Evolutionary conservation across 2,329 filamentous ascomycete species (phyloP), one percentile per base, ranked within the genome.

Genomic region (Sclerotinia trifoliorum): DNA sequence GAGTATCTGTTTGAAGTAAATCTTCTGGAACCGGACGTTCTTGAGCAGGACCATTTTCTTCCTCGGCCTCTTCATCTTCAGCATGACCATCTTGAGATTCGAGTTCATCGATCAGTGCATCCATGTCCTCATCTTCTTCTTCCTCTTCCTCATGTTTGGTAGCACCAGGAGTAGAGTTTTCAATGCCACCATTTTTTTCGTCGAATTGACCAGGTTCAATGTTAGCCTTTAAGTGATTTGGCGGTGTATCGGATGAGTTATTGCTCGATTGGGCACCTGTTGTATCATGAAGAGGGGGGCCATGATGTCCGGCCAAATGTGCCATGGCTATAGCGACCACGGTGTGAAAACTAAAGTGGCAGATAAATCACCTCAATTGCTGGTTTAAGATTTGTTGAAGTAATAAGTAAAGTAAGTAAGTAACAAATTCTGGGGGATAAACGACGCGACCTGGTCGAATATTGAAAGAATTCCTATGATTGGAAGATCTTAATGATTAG

Each of bases 81-180:
- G 84, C 82, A 66, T 85, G 87, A 67, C 89, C 91, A 79, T 95
- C 92, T 75, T 92, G 84, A 54, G 89, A 93, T 81, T 95, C 90
- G 73, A 96, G 89, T 76, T 95, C 92, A 79, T 93, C 90, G 74
- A 96, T 96, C 76, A 96, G 84, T 76, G 89, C 88, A 77, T 96
- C 91, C 74, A 96, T 93, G 78, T 94, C 90, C 81, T 93, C 90
- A 75, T 93, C 90, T 57, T 91, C 90, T 29, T 93, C 90, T 61
- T 92, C 89, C 7, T 89, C 88, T 21, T 75, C 73, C 11, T 66
- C 73, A 51, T 76, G 75, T 70, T 78, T 76, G 68, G 80, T 75
- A 72, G 73, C 70, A 46, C 78, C 80, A 68, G 71, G 58, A 21
- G 17, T 17, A 39, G 60, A 21, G n/a, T 63, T 32, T 63, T 63